phyloP scores from a whole-genome alignment of 371 early-diverging fungal genomes.

The Phascolomyces articulosus region DNA sequence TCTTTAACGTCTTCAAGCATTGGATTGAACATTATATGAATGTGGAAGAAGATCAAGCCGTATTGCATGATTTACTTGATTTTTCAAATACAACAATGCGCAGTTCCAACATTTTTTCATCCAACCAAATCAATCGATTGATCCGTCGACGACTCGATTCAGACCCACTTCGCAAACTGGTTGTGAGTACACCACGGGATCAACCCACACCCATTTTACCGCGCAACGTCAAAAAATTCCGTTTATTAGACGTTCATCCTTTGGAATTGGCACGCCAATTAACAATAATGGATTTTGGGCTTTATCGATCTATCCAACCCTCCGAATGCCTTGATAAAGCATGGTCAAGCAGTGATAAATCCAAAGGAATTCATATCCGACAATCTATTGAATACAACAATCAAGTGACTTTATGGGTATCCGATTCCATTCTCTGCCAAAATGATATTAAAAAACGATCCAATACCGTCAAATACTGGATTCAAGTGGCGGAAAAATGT shows the following conservation, averaged over 20 bases:
- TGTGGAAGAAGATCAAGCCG: conserved; percentile 64
- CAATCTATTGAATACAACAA: conserved; percentile 73
- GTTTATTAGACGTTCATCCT: conserved; percentile 85
- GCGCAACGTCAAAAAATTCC: conserved; percentile 61
- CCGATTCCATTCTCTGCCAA: conserved; percentile 79
- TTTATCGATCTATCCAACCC: conserved; percentile 80
- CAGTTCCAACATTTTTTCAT: conserved; percentile 60
- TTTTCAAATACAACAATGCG: conserved; percentile 74
- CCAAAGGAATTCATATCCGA: conserved; percentile 57
- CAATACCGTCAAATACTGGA: conserved; percentile 78
- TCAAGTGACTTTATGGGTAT: conserved; percentile 85
- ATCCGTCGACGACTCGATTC: conserved; percentile 64
- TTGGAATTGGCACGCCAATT: conserved; percentile 93
- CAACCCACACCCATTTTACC: conserved; percentile 65
- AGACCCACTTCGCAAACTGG: conserved; percentile 21
- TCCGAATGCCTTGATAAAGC: conserved; percentile 88
- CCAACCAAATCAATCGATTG: conserved; percentile 64
- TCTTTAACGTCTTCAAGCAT: conserved; percentile 85
- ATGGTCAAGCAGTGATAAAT: conserved; percentile 63
- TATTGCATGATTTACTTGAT: conserved; percentile 68
- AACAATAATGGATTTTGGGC: conserved; percentile 83
- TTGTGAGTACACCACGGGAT: not conserved
- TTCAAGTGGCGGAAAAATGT: conserved; percentile 77
- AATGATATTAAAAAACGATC: conserved; percentile 80
- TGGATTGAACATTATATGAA: conserved; percentile 89